A percentile compares a stretch with the other conserved stretches of the same genome.
phyloP scores from a whole-genome alignment of 768 basidiomycete species.

The Termitomyces sp. region DNA sequence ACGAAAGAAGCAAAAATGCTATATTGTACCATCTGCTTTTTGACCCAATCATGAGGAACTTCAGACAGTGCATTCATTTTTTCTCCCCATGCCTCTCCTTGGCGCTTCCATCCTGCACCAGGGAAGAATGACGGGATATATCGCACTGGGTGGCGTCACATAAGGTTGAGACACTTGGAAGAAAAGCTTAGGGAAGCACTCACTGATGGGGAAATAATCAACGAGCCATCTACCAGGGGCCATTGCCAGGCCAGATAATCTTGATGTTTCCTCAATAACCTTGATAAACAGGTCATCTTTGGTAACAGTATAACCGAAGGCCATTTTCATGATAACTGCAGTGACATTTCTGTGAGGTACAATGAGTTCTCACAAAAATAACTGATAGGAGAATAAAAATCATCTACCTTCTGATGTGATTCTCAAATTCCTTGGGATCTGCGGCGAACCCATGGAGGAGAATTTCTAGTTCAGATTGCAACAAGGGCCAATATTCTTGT shows the following conservation, averaged over 20 bases:
- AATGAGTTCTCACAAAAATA: background rate
- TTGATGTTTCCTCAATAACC: slow-evolving; percentile 35
- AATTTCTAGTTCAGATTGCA: slow-evolving; percentile 32
- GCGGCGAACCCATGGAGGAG: slow-evolving; percentile 31
- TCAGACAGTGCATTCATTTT: slow-evolving; percentile 33
- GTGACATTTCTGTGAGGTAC: slow-evolving; percentile 29
- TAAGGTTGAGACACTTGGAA: background rate
- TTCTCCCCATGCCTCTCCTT: slow-evolving; percentile 38
- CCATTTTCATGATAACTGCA: slow-evolving; percentile 39
- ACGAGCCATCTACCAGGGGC: slow-evolving; percentile 43
- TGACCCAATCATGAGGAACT: slow-evolving; percentile 42
- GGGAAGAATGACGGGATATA: slow-evolving; percentile 51
- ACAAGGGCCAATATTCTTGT: slow-evolving; percentile 29
- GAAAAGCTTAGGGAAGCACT: slow-evolving; percentile 2
- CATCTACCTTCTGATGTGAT: slow-evolving; percentile 36
- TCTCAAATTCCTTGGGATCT: slow-evolving; percentile 28
- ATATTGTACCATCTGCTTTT: slow-evolving; percentile 37
- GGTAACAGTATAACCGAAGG: slow-evolving; percentile 39
- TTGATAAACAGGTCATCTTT: slow-evolving; percentile 36
- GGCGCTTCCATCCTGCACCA: slow-evolving; percentile 44
- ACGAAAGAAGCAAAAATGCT: background rate
- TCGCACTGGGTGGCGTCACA: slow-evolving; percentile 30
- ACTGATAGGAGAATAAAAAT: background rate
- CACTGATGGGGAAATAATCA: slow-evolving; percentile 39
- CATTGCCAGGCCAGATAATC: slow-evolving; percentile 38